phyloP scores from a whole-genome alignment of 1,284 basidiomycete species.

The Sutorius eximius region DNA sequence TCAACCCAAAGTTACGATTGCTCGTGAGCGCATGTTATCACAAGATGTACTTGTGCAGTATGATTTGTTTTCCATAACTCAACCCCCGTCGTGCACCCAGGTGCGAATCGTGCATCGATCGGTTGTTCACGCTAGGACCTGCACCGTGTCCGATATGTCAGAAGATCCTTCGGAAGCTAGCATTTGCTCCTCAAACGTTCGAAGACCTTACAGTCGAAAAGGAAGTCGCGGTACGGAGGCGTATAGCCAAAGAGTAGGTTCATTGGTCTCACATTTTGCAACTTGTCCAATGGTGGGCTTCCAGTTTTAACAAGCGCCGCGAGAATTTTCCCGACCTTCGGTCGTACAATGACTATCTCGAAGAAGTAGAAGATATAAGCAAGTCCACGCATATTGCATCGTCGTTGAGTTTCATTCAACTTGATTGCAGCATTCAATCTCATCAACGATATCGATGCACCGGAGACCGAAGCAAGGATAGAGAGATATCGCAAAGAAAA shows the following conservation, averaged over 20 bases:
- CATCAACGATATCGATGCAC: conserved; percentile 88
- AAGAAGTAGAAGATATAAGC: conserved; percentile 96
- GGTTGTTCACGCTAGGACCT: conserved; percentile 93
- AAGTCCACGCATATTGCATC: conserved; percentile 32
- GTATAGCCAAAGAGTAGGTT: conserved; percentile 79
- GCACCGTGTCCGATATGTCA: conserved; percentile 95
- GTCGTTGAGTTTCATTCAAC: conserved; percentile 5
- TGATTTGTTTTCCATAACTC: conserved; percentile 7
- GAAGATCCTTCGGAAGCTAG: conserved; percentile 87
- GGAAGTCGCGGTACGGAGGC: conserved; percentile 86
- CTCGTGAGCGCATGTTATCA: conserved; percentile 98
- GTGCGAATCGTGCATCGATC: conserved; percentile 98
- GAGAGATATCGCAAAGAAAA: conserved; percentile 80
- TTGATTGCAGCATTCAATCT: conserved; percentile 82
- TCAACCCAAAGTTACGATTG: conserved; percentile 92
- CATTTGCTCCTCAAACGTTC: conserved; percentile 96
- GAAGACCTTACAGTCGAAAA: conserved; percentile 97
- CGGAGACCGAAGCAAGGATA: conserved; percentile 83
- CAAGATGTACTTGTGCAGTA: conserved; percentile 73
- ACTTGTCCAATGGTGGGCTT: not conserved
- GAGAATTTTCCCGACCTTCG: conserved; percentile 86
- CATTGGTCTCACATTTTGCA: not conserved
- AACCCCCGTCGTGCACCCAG: conserved; percentile 41
- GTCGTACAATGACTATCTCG: conserved; percentile 95
- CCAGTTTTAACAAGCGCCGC: conserved; percentile 88